phyloP scores from a whole-genome alignment of 257 asterid species.

The Plantago ovata region DNA sequence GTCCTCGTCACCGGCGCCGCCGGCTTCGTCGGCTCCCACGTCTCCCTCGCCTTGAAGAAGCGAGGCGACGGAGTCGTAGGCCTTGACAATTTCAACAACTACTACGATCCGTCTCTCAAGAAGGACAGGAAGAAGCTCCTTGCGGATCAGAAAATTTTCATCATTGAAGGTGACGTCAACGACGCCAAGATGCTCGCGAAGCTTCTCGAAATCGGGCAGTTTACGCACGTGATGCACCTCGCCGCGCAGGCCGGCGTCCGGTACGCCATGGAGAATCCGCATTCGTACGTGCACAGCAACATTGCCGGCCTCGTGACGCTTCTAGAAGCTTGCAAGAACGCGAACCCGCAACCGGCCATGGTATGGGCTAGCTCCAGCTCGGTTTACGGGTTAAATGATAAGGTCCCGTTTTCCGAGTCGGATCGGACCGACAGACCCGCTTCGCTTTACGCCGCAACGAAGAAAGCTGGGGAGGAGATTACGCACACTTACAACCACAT shows the following conservation, averaged over 20 bases:
- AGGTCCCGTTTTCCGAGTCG: conserved; percentile 65
- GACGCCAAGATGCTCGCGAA: conserved; percentile 46
- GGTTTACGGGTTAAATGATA: conserved; percentile 67
- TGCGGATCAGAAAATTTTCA: conserved; percentile 23
- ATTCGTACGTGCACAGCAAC: conserved; percentile 63
- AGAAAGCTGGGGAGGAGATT: conserved; percentile 73
- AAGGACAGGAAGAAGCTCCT: conserved; percentile 37
- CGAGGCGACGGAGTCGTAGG: conserved; percentile 93
- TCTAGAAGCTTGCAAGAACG: conserved; percentile 53
- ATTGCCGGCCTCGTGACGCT: conserved; percentile 77
- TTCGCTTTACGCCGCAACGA: conserved; percentile 73
- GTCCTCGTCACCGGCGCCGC: conserved; percentile 89
- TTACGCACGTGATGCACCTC: conserved; percentile 76
- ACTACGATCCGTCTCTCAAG: conserved; percentile 57
- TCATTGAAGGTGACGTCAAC: conserved; percentile 62
- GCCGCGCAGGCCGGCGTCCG: conserved; percentile 91
- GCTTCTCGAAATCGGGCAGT: conserved; percentile 47
- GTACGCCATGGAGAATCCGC: conserved; percentile 75
- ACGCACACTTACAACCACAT: conserved; percentile 70
- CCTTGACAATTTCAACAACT: conserved; percentile 60
- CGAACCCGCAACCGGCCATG: conserved; percentile 55
- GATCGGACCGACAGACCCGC: conserved; percentile 82
- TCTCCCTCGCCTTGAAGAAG: conserved; percentile 58
- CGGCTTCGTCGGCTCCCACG: conserved; percentile 75
- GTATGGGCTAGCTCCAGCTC: conserved; percentile 94